phyloP scores from a whole-genome alignment of 306 rosid species.

The Vigna reflexopilosa region DNA sequence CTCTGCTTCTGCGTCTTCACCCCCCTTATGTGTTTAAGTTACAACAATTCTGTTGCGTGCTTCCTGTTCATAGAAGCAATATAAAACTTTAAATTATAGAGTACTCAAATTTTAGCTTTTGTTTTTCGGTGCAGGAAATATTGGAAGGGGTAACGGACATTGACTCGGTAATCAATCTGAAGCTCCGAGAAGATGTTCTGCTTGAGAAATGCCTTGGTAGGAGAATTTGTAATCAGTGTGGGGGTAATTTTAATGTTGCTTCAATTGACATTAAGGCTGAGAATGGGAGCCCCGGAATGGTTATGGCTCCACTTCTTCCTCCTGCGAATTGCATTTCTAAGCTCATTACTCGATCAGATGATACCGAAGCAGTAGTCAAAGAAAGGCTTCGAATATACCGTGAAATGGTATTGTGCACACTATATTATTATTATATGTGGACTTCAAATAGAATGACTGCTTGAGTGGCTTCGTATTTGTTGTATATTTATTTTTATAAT shows the following conservation, averaged over 20 bases:
- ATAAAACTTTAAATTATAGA: slow-evolving; percentile 5
- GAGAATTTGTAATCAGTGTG: slow-evolving; percentile 85
- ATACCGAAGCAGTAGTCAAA: slow-evolving; percentile 75
- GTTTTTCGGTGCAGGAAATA: slow-evolving; percentile 68
- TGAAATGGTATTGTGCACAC: slow-evolving; percentile 66
- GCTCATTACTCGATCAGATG: slow-evolving; percentile 86
- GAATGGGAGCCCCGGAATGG: slow-evolving; percentile 73
- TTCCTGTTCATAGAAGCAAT: not conserved
- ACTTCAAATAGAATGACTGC: not conserved
- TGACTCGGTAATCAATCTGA: slow-evolving; percentile 91
- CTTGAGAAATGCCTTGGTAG: slow-evolving; percentile 95
- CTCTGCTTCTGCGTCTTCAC: not conserved
- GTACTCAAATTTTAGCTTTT: slow-evolving; percentile 25
- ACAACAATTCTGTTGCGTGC: not conserved
- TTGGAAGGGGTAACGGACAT: slow-evolving; percentile 87
- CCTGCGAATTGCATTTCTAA: slow-evolving; percentile 84
- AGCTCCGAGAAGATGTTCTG: slow-evolving; percentile 85
- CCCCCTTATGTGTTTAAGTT: not conserved
- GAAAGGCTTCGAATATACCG: slow-evolving; percentile 84
- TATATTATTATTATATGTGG: not conserved
- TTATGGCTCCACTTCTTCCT: slow-evolving; percentile 97
- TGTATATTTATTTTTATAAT: slow-evolving; percentile 19
- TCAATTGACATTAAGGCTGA: slow-evolving; percentile 75
- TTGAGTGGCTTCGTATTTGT: slow-evolving; percentile 14
- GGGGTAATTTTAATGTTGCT: slow-evolving; percentile 84